Base-by-base conservation (phyloP, 768 basidiomycete genomes). In the Agrocybe praecox region DNA sequence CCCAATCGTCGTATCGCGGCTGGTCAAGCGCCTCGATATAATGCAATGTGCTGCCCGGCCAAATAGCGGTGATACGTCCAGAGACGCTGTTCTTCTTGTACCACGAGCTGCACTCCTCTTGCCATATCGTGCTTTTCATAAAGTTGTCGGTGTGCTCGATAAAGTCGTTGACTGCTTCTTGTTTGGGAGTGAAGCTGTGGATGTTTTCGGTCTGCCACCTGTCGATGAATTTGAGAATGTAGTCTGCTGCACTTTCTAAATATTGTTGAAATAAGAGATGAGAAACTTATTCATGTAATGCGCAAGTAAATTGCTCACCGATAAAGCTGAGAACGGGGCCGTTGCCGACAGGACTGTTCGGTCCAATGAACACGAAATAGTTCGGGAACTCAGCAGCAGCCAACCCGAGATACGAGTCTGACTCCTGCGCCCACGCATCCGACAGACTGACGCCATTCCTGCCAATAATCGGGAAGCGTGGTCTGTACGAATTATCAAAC, bases 171-270 rank as follows among this genome's bases (percentile, higher is more conserved):
- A 72, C 61, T 8, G 72, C 74, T 21, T 74, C 73, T 17, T 44
- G 23, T 53, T 72, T 75, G 0, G 72, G 73, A 10, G 59, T 55
- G 57, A 75, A 67, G 59, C 72, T 74, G 43, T 70, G 69, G 43
- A 74, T 72, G 51, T 72, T 72, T 46, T 75, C 73, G 1, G 73
- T 72, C 53, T 73, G 72, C 65, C 69, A 74, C 7, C 69, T 68
- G 43, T 69, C 67, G 17, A 69, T 65, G 17, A 73, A 56, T 56
- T 71, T 72, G 21, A 74, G 66, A 34, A 72, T 70, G 44, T 74
- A 74, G 43, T 74, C 71, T 9, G 65, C 56, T 55, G 74, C 71
- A 2, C 67, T 65, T 58, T 75, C 73, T 72, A 48, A 21, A 44
- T 33, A 45, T 2, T 23, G 11, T 29, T 23, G 8, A 42, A 15